Base-by-base conservation (phyloP, 805 yeast genomes). In the Candida railenensis region DNA sequence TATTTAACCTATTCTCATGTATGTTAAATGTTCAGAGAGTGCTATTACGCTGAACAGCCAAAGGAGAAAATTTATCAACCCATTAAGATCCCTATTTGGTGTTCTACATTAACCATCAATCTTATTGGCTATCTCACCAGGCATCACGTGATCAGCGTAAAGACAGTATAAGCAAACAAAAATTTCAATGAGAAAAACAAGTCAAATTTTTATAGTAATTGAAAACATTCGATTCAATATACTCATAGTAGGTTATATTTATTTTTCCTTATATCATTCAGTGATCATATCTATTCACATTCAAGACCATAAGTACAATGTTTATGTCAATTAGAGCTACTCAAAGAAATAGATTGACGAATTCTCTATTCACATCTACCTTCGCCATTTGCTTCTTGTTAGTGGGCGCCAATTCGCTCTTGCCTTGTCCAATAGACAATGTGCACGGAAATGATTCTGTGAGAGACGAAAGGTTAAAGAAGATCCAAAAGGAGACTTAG, bases 281-380 rank as follows among this genome's bases (percentile, higher is more conserved):
- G 34, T 30, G n/a, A n/a, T n/a, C n/a, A n/a, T 18, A 37, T 21
- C 15, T 30, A 37, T 21, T 12, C 22, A 4, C 28, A 25, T 25
- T 7, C 30, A 7, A 11, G 5, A 25, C 30, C 30, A 25, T 25
- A 25, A 25, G 30, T 7, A 25, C 5, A 11, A 81, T 81, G 85
- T 78, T 70, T 56, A 48, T 51, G 18, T 51, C 59, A 22, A 69
- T 81, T 49, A 80, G 72, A 64, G 87, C 88, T 9, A 70, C 81
- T 3, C 73, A 75, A 42, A 73, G 87, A 58, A 72, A 73, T 46
- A 69, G 69, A 51, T 67, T 85, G 43, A 83, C 89, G 19, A 76
- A 78, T 41, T 83, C 88, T 12, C 69, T 86, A 48, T 86, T 86
- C 64, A 79, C 85, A 20, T 81, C 89, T 16, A 85, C 94, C 0